phyloP scores from a whole-genome alignment of 2,329 filamentous ascomycete species.

The Truncatella angustata region DNA sequence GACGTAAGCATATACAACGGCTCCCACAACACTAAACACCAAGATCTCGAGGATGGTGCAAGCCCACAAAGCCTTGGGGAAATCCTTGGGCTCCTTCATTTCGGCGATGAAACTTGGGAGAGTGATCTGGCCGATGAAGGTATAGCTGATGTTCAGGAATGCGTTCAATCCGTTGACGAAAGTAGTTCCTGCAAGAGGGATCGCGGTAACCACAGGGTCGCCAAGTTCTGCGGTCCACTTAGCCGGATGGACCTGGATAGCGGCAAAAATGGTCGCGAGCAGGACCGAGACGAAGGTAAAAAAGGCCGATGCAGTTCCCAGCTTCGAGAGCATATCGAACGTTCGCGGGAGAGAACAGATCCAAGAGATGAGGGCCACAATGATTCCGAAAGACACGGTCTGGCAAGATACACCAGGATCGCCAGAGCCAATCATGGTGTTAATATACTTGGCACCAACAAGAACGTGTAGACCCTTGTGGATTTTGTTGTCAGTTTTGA shows the following conservation, averaged over 20 bases:
- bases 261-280: slow-evolving; percentile 79
- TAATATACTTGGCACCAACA: slow-evolving; percentile 81
- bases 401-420: slow-evolving; percentile 59
- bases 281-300: slow-evolving; percentile 91
- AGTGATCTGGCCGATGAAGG: slow-evolving; percentile 94
- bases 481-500: no score
- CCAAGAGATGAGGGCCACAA: slow-evolving; percentile 74
- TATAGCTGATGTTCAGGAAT: slow-evolving; percentile 94
- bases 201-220: slow-evolving; percentile 63
- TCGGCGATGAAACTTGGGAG: slow-evolving; percentile 93
- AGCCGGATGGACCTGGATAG: slow-evolving; percentile 70
- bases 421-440: slow-evolving; percentile 75
- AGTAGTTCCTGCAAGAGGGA: slow-evolving; percentile 69
- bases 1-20: slow-evolving; percentile 80
- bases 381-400: slow-evolving; percentile 75
- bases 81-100: slow-evolving; percentile 79
- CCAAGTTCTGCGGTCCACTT: slow-evolving; percentile 60
- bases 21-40: slow-evolving; percentile 79
- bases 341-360: slow-evolving; percentile 80
- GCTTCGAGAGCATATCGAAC: slow-evolving; percentile 74
- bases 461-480: slow-evolving; percentile 82
- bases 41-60: slow-evolving; percentile 87
- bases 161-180: slow-evolving; percentile 83
- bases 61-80: slow-evolving; percentile 88
- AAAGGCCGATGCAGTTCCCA: slow-evolving; percentile 75